Evolutionary conservation across 345 rosid species (phyloP).

Genomic region (Isatis tinctoria): DNA sequence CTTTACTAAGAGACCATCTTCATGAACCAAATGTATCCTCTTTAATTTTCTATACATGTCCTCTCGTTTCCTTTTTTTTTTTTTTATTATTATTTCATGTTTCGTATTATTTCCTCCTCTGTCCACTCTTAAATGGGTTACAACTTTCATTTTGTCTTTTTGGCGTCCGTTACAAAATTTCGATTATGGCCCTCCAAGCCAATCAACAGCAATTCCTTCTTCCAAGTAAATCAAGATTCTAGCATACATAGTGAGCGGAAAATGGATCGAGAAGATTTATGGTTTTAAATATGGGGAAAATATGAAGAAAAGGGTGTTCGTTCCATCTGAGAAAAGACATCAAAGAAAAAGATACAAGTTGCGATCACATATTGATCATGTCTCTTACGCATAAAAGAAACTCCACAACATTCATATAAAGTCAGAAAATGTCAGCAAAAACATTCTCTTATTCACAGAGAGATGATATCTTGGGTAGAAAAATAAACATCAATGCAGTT

Average conservation of each 20-base stretch:
- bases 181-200: neutral
- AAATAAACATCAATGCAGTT: slow-evolving; percentile 4
- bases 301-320: neutral
- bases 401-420: slow-evolving; percentile 25
- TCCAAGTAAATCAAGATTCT: neutral
- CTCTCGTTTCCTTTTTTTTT: neutral
- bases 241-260: neutral
- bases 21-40: slow-evolving; percentile 9
- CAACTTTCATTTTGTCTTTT: neutral
- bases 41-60: neutral
- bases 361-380: neutral
- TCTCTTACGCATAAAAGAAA: neutral
- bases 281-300: neutral
- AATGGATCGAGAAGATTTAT: neutral
- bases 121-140: neutral
- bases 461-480: slow-evolving; percentile 20
- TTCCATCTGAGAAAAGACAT: neutral
- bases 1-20: neutral
- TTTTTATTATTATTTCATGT: neutral
- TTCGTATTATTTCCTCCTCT: neutral
- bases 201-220: neutral
- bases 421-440: slow-evolving; percentile 33
- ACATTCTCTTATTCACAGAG: slow-evolving; percentile 38
- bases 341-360: neutral
- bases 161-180: neutral